Evolutionary conservation across 2,329 filamentous ascomycete species (phyloP).

Genomic region (Nigrospora sphaerica): DNA sequence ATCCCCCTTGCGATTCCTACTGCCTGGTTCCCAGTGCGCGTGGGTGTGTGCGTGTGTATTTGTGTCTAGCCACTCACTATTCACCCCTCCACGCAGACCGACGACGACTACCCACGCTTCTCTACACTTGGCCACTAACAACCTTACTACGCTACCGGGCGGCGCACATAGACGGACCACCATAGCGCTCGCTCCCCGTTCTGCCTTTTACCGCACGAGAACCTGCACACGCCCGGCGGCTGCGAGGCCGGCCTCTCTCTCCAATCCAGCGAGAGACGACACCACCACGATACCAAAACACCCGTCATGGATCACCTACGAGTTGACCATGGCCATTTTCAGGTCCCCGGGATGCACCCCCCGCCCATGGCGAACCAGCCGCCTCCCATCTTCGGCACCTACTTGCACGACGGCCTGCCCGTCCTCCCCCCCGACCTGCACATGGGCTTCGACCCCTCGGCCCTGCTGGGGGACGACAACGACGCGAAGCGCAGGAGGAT

Average conservation of each 20-base stretch:
- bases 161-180: no score
- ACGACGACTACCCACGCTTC: not conserved
- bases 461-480: conserved; percentile 57
- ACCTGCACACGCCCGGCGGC: no score
- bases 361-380: conserved; percentile 59
- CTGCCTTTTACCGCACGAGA: no score
- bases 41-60: no score
- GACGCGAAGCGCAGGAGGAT: conserved; percentile 88
- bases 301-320: conserved; percentile 40
- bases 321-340: conserved; percentile 37
- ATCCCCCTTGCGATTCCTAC: no score
- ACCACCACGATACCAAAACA: not conserved
- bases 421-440: conserved; percentile 52
- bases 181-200: no score
- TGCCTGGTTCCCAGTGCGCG: no score
- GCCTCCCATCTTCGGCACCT: conserved; percentile 62
- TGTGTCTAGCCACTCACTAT: no score
- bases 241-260: no score
- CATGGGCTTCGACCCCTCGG: conserved; percentile 50
- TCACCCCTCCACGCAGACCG: no score
- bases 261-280: not conserved
- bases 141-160: no score
- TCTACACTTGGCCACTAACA: no score
- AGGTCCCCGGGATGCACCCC: conserved; percentile 47
- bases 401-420: conserved; percentile 52